Base-by-base conservation (phyloP, 768 basidiomycete species). In the Pholiota conissans region DNA sequence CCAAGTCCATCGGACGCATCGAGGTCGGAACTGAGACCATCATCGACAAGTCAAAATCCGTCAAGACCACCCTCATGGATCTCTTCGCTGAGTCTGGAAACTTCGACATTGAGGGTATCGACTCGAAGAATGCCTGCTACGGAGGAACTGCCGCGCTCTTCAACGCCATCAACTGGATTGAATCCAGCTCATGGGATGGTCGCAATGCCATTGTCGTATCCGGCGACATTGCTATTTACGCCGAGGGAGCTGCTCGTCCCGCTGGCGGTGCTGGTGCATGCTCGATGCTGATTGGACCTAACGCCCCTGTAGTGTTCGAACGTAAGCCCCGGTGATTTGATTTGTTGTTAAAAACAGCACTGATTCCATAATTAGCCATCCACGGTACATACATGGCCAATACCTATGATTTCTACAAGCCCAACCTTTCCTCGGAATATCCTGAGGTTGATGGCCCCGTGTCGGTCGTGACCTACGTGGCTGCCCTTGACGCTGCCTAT, bases 401-500 rank as follows among this genome's bases (percentile, higher is more conserved):
- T 79, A 93, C 89, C 0, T 98, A 96, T 74, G 97, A 99, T 76
- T 98, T 98, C 74, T 99, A 97, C 88, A 99, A 99, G 80, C 97
- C 97, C 48, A 88, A 93, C 65, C 86, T 98, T 20, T 87, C 89
- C 55, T 95, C 93, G 20, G 93, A 95, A 73, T 96, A 95, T 73
- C 97, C 97, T 59, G 91, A 92, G 66, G 96, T 99, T 49, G 96
- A 99, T 69, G 97, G 97, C 2, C 97, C 96, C 5, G 89, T 96
- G 45, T 96, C 97, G 7, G 91, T 97, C 58, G 91, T 92, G 52
- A 93, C 93, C 40, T 99, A 99, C 78, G 87, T 95, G 66, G 88
- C 91, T 58, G 94, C 96, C 32, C 84, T 99, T 58, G 97, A 99
- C 72, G 83, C 84, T 52, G 86, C 95, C 18, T 99, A 98, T 78